Conservation (phyloP, 257 asterid genomes). For the Lantana camara region DNA sequence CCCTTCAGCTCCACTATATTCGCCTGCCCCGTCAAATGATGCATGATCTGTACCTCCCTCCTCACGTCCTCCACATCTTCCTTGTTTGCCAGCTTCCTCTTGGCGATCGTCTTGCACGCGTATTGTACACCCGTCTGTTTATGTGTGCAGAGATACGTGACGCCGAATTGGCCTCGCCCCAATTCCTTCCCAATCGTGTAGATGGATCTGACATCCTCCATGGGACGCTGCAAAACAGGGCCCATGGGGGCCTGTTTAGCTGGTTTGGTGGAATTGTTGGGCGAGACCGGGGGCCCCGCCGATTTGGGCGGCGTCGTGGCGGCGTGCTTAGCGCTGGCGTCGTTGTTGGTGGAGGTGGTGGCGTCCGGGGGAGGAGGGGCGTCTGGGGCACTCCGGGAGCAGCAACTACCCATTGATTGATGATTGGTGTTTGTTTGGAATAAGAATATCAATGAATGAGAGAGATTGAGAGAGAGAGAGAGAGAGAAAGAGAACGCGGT, state of each 20-base stretch:
- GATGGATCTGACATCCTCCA: constrained; percentile 62
- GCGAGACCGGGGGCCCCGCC: constrained; percentile 33
- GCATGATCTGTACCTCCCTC: constrained; percentile 93
- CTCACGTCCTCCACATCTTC: constrained; percentile 89
- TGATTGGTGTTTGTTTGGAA: neutral
- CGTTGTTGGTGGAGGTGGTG: neutral
- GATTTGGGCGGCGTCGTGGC: neutral
- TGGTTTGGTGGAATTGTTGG: constrained; percentile 40
- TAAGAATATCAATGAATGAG: neutral
- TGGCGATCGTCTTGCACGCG: constrained; percentile 91
- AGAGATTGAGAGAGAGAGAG: constrained; percentile 4
- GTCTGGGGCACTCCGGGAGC: constrained; percentile 51
- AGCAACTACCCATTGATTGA: constrained; percentile 63
- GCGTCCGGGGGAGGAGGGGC: constrained; percentile 25
- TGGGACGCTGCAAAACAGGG: constrained; percentile 78
- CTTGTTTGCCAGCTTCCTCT: constrained; percentile 76
- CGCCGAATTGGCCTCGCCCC: constrained; percentile 91
- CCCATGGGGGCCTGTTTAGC: constrained; percentile 52
- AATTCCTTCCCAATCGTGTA: constrained; percentile 88
- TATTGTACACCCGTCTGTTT: constrained; percentile 74
- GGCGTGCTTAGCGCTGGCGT: constrained; percentile 1
- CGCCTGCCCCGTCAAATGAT: constrained; percentile 77
- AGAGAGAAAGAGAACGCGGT: neutral
- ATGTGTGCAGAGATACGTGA: constrained; percentile 73
- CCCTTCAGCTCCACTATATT: constrained; percentile 85